Conservation (phyloP, 768 basidiomycete genomes). For the Auricularia sp. region DNA sequence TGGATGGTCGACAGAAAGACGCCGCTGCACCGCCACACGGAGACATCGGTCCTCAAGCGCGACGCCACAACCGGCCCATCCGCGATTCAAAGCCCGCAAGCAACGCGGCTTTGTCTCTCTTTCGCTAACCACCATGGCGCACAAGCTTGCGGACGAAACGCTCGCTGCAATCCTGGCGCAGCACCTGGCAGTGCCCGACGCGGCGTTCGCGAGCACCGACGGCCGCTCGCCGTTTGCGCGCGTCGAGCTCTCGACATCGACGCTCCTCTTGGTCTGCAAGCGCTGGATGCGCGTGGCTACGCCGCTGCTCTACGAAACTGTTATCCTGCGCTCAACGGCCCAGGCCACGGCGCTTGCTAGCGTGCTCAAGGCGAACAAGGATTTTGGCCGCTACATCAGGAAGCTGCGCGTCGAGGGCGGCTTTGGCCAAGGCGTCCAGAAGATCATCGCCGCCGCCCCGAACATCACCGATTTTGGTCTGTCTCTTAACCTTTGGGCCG, state of each 20-base stretch:
- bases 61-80: no score
- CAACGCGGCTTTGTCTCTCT: no score
- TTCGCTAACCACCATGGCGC: background rate
- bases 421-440: background rate
- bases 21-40: no score
- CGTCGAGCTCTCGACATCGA: background rate
- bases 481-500: background rate
- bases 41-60: no score
- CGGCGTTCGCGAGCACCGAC: background rate
- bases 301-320: conserved; percentile 1
- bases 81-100: no score
- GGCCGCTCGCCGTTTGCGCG: background rate
- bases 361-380: background rate
- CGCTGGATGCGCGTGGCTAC: conserved; percentile 2
- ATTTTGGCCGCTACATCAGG: background rate
- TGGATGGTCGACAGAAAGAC: no score
- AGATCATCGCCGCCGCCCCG: background rate
- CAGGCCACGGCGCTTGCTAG: background rate
- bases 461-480: background rate
- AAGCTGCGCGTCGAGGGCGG: conserved; percentile 1
- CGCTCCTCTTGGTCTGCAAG: background rate
- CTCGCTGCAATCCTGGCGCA: background rate
- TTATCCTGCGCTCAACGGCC: conserved; percentile 1
- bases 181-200: background rate
- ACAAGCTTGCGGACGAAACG: background rate